Base-by-base conservation (phyloP, 768 basidiomycete genomes). In the Tricholoma furcatifolium region DNA sequence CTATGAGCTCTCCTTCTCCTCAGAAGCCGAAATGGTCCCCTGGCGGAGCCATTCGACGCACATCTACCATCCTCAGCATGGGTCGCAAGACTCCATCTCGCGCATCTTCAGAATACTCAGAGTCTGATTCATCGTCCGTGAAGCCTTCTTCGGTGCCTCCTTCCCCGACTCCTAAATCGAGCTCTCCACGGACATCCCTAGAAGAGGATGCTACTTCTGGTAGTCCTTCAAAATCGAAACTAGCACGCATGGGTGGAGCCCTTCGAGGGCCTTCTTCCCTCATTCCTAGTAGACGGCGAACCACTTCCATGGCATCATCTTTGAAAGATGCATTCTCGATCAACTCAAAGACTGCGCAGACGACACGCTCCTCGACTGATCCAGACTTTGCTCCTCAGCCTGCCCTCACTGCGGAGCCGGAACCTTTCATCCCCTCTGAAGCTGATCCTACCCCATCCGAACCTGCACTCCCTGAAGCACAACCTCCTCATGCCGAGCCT, bases 1-100 rank as follows among this genome's bases (percentile, higher is more conserved):
- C 34, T 27, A 54, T 54, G 53, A 54, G 35, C 32, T 48, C 53
- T 1, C 45, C 45, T 38, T 48, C 53, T 36, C 47, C 53, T 4
- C 41, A 39, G 11, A 54, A 54, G 47, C 47, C 53, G 39, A 54
- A 48, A 48, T 54, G 53, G 53, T 43, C 42, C 47, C 40, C 52
- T 53, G 52, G 52, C 17, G 53, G 53, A 9, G 41, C 47, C 47
- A 38, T 48, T 2, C 53, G 53, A 23, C 53, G 53, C 8, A 49
- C 53, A 10, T 54, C 53, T 30, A 53, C 46, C 5, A 38, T 54
- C 21, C 46, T 54, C 34, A 54, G 53, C 42, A 43, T 54, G 9
- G 47, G 53, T 6, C 53, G 53, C 24, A 54, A 54, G 24, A 54
- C 53, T 12, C 53, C 53, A 15, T 54, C 53, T 7, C 47, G 53